Base-by-base conservation (phyloP, 2,329 filamentous ascomycete species). In the Hypoxylon sp. region DNA sequence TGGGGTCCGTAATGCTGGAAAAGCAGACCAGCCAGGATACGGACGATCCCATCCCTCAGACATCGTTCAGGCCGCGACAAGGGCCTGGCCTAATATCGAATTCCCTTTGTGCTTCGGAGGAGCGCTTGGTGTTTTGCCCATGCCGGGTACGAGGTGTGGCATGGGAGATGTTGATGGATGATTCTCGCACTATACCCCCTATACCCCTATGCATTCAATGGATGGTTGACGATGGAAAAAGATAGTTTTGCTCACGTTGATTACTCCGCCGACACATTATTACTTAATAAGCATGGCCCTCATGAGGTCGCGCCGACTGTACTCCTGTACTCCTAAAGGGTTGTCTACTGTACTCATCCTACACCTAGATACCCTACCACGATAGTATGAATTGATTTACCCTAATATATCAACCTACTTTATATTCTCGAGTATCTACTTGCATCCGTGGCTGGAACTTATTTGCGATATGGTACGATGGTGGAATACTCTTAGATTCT, bases 161-260 rank as follows among this genome's bases (percentile, higher is more conserved):
- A 56, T 59, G 55, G 54, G 46, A 62, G 54, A 61, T 26, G 54
- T 53, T 46, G 64, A 49, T 65, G 60, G 51, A 67, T 46, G 64
- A 38, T 67, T 62, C 56, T 53, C 64, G 70, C 73, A 73, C 69
- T 75, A 75, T 75, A 75, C 72, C 67, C 72, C 30, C 30, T 33
- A 40, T 40, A 40, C 36, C 36, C 49, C 67, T 71, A 70, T 68
- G 71, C 68, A 70, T 71, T 70, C 67, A 61, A 69, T 36, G 64
- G 50, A 69, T 62, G 62, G 53, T 65, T 63, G 7, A 68, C 55
- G 57, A 58, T 38, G 56, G 59, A 64, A 48, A 57, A 56, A 26
- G 24, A 33, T 54, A 60, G 53, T 36, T 30, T 24, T 56, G 46
- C 18, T 57, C 36, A 55, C 28, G 61, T 60, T 50, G 63, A 52